phyloP scores from a whole-genome alignment of 108 stramenopile species.

The Schizochytrium sp. region DNA sequence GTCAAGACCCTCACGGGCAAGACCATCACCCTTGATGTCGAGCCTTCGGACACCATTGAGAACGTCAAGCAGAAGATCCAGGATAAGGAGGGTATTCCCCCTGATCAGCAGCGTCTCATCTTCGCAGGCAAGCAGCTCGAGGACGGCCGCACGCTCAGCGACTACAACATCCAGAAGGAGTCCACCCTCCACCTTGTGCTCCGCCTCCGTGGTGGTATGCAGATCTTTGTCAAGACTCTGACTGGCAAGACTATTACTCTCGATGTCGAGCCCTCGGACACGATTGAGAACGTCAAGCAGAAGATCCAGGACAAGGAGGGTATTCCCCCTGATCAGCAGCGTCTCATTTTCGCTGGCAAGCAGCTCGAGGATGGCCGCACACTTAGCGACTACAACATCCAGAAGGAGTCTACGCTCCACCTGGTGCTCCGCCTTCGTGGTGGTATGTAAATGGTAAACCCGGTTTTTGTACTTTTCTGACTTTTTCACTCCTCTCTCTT shows the following conservation, averaged over 20 bases:
- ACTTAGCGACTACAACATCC: conserved; percentile 82
- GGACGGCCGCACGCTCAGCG: too few species aligned
- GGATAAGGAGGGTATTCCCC: too few species aligned
- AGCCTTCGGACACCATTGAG: too few species aligned
- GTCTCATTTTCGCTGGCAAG: conserved; percentile 87
- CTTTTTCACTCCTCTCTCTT: too few species aligned
- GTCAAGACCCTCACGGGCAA: too few species aligned
- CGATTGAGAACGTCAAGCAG: conserved; percentile 64
- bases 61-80: too few species aligned
- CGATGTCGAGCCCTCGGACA: conserved; percentile 95
- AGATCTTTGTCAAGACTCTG: conserved; percentile 72
- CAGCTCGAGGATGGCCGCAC: conserved; percentile 83
- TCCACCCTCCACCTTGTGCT: too few species aligned
- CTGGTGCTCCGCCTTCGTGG: conserved; percentile 81
- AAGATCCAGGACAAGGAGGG: conserved; percentile 30
- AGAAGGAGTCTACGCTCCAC: conserved; percentile 90
- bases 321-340: conserved; percentile 55
- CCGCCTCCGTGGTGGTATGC: neutral
- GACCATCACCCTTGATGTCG: too few species aligned
- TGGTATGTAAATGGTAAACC: conserved; percentile 29
- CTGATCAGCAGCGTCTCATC: too few species aligned
- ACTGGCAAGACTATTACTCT: conserved; percentile 95
- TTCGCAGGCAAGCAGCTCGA: too few species aligned
- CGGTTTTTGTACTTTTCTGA: too few species aligned
- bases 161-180: too few species aligned